phyloP scores from a whole-genome alignment of 495 filamentous ascomycete species.

The Lophiostoma macrostomum region DNA sequence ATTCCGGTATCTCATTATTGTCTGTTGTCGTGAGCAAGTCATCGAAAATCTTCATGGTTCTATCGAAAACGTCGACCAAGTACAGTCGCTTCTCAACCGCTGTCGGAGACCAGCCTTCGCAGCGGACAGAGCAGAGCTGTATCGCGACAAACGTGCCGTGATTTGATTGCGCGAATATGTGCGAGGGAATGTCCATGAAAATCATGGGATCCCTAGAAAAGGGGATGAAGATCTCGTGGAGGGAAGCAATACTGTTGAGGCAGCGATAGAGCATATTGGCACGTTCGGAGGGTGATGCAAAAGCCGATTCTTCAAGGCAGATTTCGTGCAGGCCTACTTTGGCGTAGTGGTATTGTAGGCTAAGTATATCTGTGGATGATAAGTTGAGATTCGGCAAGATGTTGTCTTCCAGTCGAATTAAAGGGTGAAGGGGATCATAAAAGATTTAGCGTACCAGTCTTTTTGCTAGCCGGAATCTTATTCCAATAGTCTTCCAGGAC shows the following conservation, averaged over 20 bases:
- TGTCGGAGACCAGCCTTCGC: conserved; percentile 3
- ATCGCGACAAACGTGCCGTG: conserved; percentile 6
- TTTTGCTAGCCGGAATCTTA: background rate
- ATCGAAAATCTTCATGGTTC: background rate
- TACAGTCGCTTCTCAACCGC: background rate
- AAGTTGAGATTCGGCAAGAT: no score
- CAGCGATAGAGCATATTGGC: background rate
- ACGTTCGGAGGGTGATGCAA: background rate
- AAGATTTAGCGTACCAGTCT: conserved; percentile 1
- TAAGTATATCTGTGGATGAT: conserved; percentile 3
- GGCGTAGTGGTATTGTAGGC: conserved; percentile 8
- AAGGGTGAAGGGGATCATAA: no score
- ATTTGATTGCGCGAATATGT: conserved; percentile 9
- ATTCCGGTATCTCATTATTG: conserved; percentile 1
- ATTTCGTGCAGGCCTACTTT: background rate
- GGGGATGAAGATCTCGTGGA: conserved; percentile 7
- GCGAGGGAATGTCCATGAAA: conserved; percentile 1
- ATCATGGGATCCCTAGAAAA: background rate
- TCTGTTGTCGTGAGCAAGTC: background rate
- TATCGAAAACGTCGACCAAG: conserved; percentile 2
- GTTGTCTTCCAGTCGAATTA: no score
- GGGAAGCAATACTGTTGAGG: background rate
- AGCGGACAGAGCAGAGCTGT: conserved; percentile 11
- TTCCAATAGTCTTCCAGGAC: conserved; percentile 1
- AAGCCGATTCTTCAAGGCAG: conserved; percentile 9